Evolutionary conservation across 805 yeast genomes (phyloP), one percentile per base, ranked within the genome.

Genomic region (Sugiyamaella qingdaonensis): DNA sequence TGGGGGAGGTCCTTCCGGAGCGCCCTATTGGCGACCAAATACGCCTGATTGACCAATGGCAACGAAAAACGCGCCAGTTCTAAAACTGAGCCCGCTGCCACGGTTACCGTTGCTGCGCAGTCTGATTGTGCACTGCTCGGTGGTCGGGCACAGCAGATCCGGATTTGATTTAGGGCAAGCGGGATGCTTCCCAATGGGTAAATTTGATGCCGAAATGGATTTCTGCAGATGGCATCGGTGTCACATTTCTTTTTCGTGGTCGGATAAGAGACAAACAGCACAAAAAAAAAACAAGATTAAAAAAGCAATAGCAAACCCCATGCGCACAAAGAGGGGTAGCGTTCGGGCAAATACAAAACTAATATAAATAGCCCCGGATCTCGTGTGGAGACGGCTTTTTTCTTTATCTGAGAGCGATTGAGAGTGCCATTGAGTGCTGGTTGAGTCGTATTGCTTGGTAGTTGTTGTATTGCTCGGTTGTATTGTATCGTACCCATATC

Each of bases 321-420:
- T 19, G 43, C 21, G 21, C 24, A 39, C 43, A 39, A 39, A 39
- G 43, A 39, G 43, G 43, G 43, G 43, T 39, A 39, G 13, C 19
- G 7, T 13, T 21, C 24, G 39, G 18, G 18, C 18, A 34, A 34
- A 16, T 13, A 7, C 7, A 24, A 24, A 24, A 39, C 13, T 21
- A 39, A 39, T 39, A 39, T 39, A 39, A 39, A 39, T 39, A 39
- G 24, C 2, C 21, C 21, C 9, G 4, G 43, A 39, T 39, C 43
- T 39, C 21, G 43, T 8, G 5, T 8, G 8, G 9, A n/a, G 14
- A 4, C 8, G 18, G 39, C 18, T 34, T 4, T 34, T 4, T 34
- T n/a, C 18, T 8, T 34, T 13, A 34, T 5, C 7, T 24, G 29
- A 24, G 29, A 4, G 7, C 29, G 29, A 24, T 7, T 24, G 29